Percentiles rank a stretch among this genome's conserved stretches.
Evolutionary conservation across 2,329 filamentous ascomycete species (phyloP).

Genomic region (Aschersonia sp.): DNA sequence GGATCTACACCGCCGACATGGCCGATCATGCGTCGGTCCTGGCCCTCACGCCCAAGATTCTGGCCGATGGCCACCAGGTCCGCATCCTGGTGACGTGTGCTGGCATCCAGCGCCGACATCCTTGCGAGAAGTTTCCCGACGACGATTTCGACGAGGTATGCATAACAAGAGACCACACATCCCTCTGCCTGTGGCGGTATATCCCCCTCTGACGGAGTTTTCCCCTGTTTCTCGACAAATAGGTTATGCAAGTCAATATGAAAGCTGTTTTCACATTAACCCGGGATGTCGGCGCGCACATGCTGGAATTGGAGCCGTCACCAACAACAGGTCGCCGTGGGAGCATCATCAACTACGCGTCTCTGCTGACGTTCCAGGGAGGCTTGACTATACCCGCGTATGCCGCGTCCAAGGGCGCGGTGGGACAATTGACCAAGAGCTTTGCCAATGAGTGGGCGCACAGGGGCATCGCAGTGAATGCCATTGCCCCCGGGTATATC

Average conservation of each 20-base stretch:
- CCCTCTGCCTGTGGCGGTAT: too few relatives aligned
- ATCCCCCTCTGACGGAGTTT: too few relatives aligned
- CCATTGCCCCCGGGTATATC: slow-evolving; percentile 80
- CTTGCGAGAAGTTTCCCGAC: slow-evolving; percentile 61
- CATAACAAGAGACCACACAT: neutral
- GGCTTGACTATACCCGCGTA: slow-evolving; percentile 83
- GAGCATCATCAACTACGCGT: slow-evolving; percentile 73
- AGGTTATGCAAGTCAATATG: slow-evolving; percentile 78
- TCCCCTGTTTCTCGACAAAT: neutral
- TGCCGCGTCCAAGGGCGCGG: slow-evolving; percentile 71
- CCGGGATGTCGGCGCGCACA: slow-evolving; percentile 66
- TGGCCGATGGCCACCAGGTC: slow-evolving; percentile 49
- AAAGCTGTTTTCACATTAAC: slow-evolving; percentile 65
- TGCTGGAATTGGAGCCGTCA: slow-evolving; percentile 43
- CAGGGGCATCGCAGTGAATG: slow-evolving; percentile 73
- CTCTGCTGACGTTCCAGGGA: slow-evolving; percentile 70
- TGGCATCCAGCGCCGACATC: slow-evolving; percentile 70
- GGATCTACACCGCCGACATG: slow-evolving; percentile 58
- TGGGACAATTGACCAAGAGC: slow-evolving; percentile 73
- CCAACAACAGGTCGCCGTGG: slow-evolving; percentile 41
- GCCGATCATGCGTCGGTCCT: slow-evolving; percentile 43
- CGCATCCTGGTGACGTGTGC: slow-evolving; percentile 77
- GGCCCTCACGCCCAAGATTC: slow-evolving; percentile 42
- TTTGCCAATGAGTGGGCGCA: slow-evolving; percentile 75
- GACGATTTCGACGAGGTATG: slow-evolving; percentile 56